Conservation (phyloP, 257 asterid species). For the Scutellaria baicalensis region DNA sequence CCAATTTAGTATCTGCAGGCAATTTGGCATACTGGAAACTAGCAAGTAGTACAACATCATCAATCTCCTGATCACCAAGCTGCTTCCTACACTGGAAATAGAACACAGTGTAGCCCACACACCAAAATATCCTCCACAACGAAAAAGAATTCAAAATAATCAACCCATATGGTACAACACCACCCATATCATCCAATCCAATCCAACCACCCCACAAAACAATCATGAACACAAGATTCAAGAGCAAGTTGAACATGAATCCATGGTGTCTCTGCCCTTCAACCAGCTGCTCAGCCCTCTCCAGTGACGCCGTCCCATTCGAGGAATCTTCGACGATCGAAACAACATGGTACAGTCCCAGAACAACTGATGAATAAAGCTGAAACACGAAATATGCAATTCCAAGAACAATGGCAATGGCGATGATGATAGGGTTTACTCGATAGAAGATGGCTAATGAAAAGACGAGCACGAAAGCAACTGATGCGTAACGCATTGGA, state of each 20-base stretch:
- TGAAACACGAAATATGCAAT: neutral
- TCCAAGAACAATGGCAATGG: neutral
- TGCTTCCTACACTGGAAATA: constrained; percentile 40
- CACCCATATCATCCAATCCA: too few relatives aligned
- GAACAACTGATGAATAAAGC: constrained; percentile 7
- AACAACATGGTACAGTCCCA: constrained; percentile 24
- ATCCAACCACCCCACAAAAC: constrained; percentile 3
- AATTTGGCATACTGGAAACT: neutral
- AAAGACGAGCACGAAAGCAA: neutral
- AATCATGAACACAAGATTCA: constrained; percentile 2
- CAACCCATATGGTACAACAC: neutral
- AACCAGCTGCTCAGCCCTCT: constrained; percentile 29
- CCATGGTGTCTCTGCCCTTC: constrained; percentile 34
- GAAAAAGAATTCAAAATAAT: neutral
- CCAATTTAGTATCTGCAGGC: too few relatives aligned
- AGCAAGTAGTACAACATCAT: constrained; percentile 4
- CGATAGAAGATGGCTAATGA: neutral
- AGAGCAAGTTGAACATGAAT: constrained; percentile 17
- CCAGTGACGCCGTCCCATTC: constrained; percentile 30
- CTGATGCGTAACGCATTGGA: neutral
- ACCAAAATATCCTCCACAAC: constrained; percentile 4
- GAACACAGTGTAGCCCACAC: constrained; percentile 24
- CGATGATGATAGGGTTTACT: neutral
- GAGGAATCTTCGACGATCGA: constrained; percentile 33
- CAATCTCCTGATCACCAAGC: constrained; percentile 31